phyloP scores from a whole-genome alignment of 2,329 filamentous ascomycete species.

The Talaromyces verruculosus region DNA sequence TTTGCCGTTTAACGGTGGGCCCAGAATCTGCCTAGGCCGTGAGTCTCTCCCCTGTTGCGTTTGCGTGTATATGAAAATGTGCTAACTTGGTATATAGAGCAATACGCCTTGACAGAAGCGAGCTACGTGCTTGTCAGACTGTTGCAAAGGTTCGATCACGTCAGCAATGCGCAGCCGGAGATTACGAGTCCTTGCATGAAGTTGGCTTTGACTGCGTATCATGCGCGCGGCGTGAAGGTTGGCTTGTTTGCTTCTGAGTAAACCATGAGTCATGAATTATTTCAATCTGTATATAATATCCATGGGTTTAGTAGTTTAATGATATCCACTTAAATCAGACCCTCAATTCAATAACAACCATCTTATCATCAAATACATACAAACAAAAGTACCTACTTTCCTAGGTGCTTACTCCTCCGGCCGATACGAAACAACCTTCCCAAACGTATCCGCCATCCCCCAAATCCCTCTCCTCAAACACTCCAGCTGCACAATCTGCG shows the following conservation, averaged over 20 bases:
- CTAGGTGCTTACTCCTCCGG: slow-evolving; percentile 20
- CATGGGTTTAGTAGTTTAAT: neutral
- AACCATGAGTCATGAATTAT: neutral
- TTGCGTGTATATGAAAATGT: neutral
- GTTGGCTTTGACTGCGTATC: slow-evolving; percentile 15
- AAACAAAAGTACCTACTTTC: neutral
- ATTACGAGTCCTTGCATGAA: slow-evolving; percentile 7
- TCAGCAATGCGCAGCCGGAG: slow-evolving; percentile 18
- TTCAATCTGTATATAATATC: neutral
- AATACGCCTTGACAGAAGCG: slow-evolving; percentile 17
- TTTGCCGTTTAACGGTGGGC: slow-evolving; percentile 32
- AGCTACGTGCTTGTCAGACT: slow-evolving; percentile 14
- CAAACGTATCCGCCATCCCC: slow-evolving; percentile 58
- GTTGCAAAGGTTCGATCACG: slow-evolving; percentile 6
- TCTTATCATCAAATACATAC: neutral
- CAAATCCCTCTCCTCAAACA: slow-evolving; percentile 55
- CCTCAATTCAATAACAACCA: neutral
- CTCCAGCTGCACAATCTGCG: slow-evolving; percentile 57
- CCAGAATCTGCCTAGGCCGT: slow-evolving; percentile 30
- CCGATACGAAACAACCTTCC: slow-evolving; percentile 50
- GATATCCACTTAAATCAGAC: neutral
- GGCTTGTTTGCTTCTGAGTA: neutral
- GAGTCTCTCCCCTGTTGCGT: neutral
- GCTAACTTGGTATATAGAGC: slow-evolving; percentile 10
- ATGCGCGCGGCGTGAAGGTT: slow-evolving; percentile 12